Base-by-base conservation (phyloP, 306 rosid genomes). In the Castanea mollissima region DNA sequence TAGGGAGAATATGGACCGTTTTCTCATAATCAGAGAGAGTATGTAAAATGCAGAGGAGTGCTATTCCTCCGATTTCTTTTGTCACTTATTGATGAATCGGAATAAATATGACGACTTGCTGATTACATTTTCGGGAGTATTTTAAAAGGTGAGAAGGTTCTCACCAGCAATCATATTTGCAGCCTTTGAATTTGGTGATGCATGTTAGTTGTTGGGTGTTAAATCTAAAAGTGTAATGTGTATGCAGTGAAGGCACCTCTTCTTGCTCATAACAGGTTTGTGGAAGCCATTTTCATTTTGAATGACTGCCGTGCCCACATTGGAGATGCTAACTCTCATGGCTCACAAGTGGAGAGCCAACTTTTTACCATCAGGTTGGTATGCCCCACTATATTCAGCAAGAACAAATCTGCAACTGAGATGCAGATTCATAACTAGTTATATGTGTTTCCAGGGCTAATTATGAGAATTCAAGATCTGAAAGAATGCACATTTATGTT, bases 31-130 rank as follows among this genome's bases (percentile, higher is more conserved):
- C 74, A 32, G 74, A 46, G 97, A 78, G 98, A 94, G 86, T 94
- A 94, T 10, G 98, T 92, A 85, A 94, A 94, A 87, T 94, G 98
- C 97, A 89, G 91, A 88, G 98, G 97, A 79, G 97, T 94, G 80
- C 85, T 94, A 67, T 94, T 94, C 87, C 90, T 92, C 72, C 89
- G 98, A 76, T 94, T 94, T 88, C 98, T 92, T 79, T 80, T 94
- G 79, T 91, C 98, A 10, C 97, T 94, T 20, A 97, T 94, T 77
- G 98, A 94, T 49, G 94, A 92, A 82, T 94, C 98, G 63, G 98
- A 91, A 78, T 92, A 91, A 89, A 91, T 92, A 77, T 86, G 87
- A 73, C 93, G 85, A 74, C 83, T 94, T n/a, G 89, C 98, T 0
- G 92, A 85, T 73, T 94, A 83, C 83, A 92, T 94, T 69, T 69